phyloP scores from a whole-genome alignment of 768 basidiomycete genomes.

The Saitozyma podzolica region DNA sequence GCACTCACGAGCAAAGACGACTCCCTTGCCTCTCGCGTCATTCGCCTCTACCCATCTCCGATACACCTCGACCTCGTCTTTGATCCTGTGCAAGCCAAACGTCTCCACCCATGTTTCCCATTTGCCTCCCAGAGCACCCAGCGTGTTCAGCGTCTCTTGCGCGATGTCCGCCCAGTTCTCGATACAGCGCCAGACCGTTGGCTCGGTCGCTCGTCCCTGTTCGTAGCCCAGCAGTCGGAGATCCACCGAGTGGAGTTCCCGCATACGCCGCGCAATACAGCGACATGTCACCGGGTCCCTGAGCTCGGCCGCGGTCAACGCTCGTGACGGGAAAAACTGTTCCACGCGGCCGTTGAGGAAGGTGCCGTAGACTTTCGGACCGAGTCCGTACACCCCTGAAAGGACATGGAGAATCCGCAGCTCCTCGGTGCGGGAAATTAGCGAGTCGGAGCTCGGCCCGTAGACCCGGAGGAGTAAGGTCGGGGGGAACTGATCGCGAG shows the following conservation, averaged over 20 bases:
- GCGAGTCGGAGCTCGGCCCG: slow-evolving; percentile 76
- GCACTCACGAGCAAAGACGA: slow-evolving; percentile 56
- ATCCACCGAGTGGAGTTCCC: slow-evolving; percentile 91
- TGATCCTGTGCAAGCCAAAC: slow-evolving; percentile 68
- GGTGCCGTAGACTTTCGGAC: slow-evolving; percentile 88
- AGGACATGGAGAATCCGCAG: slow-evolving; percentile 84
- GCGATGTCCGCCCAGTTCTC: slow-evolving; percentile 63
- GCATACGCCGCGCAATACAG: slow-evolving; percentile 92
- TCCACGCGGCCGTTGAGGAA: slow-evolving; percentile 94
- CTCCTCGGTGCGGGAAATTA: slow-evolving; percentile 86
- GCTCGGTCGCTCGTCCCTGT: slow-evolving; percentile 28
- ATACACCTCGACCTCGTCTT: slow-evolving; percentile 68
- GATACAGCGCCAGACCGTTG: slow-evolving; percentile 47
- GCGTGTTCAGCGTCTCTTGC: slow-evolving; percentile 65
- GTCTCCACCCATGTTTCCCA: slow-evolving; percentile 52
- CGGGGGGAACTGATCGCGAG: slow-evolving; percentile 50
- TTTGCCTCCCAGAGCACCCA: slow-evolving; percentile 50
- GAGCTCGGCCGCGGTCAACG: slow-evolving; percentile 74
- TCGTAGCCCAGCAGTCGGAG: slow-evolving; percentile 61
- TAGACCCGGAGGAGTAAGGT: slow-evolving; percentile 89
- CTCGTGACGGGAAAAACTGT: slow-evolving; percentile 87
- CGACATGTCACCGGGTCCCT: slow-evolving; percentile 72
- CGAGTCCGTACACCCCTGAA: slow-evolving; percentile 82
- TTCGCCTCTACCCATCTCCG: slow-evolving; percentile 69
- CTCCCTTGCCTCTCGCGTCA: slow-evolving; percentile 62